Conservation (phyloP, 192 early-diverging fungal species). For the Rhizophagus sp. region DNA sequence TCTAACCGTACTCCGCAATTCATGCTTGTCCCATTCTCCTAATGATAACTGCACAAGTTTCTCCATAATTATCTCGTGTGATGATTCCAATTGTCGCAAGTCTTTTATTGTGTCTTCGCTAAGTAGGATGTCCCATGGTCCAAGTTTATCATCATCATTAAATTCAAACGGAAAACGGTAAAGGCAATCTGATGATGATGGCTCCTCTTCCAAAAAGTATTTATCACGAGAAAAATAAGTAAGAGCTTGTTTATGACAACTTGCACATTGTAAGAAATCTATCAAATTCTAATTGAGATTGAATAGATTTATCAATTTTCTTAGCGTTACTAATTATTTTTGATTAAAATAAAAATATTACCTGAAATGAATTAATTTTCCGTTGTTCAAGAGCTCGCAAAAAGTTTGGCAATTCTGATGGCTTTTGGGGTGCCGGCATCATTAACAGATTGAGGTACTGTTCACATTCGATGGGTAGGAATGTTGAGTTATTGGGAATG, state of each 20-base stretch:
- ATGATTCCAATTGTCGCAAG: conserved; percentile 8
- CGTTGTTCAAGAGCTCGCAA: neutral
- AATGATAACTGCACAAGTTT: conserved; percentile 18
- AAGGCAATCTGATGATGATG: neutral
- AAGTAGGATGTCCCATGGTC: conserved; percentile 16
- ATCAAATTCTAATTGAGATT: neutral
- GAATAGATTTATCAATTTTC: neutral
- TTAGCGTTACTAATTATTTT: neutral
- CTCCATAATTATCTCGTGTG: conserved; percentile 1
- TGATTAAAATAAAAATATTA: neutral
- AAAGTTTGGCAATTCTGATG: neutral
- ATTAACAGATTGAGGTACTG: neutral
- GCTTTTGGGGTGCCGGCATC: neutral
- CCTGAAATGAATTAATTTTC: neutral
- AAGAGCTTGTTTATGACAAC: conserved; percentile 5
- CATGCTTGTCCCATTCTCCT: conserved; percentile 6
- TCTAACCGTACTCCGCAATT: neutral
- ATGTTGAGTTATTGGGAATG: neutral
- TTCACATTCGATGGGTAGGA: neutral
- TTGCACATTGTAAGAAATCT: neutral
- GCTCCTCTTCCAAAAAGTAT: neutral
- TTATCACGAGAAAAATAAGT: conserved; percentile 6
- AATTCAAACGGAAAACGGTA: conserved; percentile 24
- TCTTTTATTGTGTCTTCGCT: conserved; percentile 24
- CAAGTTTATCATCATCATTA: conserved; percentile 18